Evolutionary conservation across 805 yeast species (phyloP), one percentile per base, ranked within the genome.

Genomic region (Lipomyces yamanashiensis): DNA sequence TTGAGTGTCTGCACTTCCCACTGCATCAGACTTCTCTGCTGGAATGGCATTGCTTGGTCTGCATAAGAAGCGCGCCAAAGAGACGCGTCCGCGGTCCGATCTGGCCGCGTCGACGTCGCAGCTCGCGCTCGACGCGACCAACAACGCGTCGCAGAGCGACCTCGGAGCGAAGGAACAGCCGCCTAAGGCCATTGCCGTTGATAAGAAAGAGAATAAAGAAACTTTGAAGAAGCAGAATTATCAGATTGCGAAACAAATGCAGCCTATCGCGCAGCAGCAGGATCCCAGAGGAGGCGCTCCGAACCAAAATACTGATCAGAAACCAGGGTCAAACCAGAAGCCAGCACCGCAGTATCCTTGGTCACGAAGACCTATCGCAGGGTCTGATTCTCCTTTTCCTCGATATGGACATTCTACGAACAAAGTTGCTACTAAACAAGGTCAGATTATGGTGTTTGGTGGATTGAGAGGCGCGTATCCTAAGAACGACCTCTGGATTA

Each of bases 401-500:
- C 84, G 99, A 50, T 92, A 91, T 74, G 87, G 98, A 70, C 98
- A 93, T 76, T 87, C 95, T 0, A 39, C 64, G 21, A 89, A 96
- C 1, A 79, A 88, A 28, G 78, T 85, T 28, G 83, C 91, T 6
- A 86, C 95, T 13, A 92, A 90, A 37, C 87, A 87, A 60, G 90
- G 90, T 59, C 95, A 91, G 64, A 78, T 92, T 21, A 91, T 85
- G 74, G 82, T 95, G 23, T 92, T 95, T 90, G 99, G 99, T 48
- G 99, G 99, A 8, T 80, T 95, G 54, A 88, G 92, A 73, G 97
- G 92, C 59, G 48, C 58, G 17, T 90, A 90, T 61, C 87, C 93
- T 19, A 90, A 89, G 75, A 97, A 97, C 54, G 99, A 95, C 75
- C 86, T 96, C 68, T 95, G 99, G 99, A 86, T 88, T 63, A 80